A percentile compares a stretch with the other conserved stretches of the same genome.
phyloP scores from a whole-genome alignment of 352 stramenopile genomes.

The Phytophthora foliorum region DNA sequence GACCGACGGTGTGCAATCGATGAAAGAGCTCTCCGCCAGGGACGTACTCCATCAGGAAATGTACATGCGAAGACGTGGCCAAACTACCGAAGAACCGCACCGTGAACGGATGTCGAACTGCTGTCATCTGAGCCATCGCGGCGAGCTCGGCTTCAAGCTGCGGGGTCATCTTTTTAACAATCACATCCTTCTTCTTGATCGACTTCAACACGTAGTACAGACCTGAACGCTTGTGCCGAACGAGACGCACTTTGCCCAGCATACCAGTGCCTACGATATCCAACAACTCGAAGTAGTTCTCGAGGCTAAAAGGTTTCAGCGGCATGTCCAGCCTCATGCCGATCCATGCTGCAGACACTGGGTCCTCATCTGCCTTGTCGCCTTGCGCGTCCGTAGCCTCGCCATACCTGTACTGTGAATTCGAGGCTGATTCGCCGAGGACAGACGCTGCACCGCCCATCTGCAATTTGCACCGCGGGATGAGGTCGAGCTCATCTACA shows the following conservation, averaged over 20 bases:
- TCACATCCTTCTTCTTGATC: constrained; percentile 73
- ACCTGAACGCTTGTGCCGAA: constrained; percentile 65
- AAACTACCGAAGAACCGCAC: constrained; percentile 72
- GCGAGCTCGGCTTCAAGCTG: constrained; percentile 68
- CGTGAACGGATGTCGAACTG: constrained; percentile 58
- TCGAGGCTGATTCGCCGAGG: constrained; percentile 23
- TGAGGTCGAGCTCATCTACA: constrained; percentile 25
- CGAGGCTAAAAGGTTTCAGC: constrained; percentile 61
- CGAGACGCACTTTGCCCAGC: constrained; percentile 71
- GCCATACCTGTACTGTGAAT: constrained; percentile 30
- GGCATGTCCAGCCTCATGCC: constrained; percentile 64
- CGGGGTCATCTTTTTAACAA: constrained; percentile 64
- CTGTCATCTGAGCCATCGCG: constrained; percentile 51
- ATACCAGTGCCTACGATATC: constrained; percentile 77
- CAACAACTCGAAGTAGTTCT: constrained; percentile 67
- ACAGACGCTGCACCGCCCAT: constrained; percentile 41
- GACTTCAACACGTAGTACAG: constrained; percentile 83
- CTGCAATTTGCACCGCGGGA: constrained; percentile 4
- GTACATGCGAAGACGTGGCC: constrained; percentile 63
- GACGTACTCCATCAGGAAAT: constrained; percentile 78
- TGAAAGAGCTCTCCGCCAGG: constrained; percentile 77
- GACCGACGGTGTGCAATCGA: constrained; percentile 59
- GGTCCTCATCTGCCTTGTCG: constrained; percentile 11
- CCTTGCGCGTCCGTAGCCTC: constrained; percentile 12
- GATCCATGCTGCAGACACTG: constrained; percentile 43